Evolutionary conservation across 148 eudicot genomes (phyloP), one percentile per base, ranked within the genome.

Genomic region (Rhododendron molle): DNA sequence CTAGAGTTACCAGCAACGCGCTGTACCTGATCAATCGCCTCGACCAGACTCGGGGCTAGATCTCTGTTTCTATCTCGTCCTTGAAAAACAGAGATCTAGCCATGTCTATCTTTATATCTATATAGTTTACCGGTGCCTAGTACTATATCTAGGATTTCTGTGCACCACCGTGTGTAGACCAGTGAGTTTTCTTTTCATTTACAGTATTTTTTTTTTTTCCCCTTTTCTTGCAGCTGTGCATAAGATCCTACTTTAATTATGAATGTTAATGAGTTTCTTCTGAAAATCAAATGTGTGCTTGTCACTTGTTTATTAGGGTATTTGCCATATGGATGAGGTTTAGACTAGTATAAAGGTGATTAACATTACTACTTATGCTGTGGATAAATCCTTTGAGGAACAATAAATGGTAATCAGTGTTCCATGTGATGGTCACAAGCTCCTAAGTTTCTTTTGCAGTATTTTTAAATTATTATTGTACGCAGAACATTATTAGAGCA

Each of bases 1-100:
- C 92, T 0, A 92, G 85, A 87, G 89, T 93, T 65, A 93, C 96
- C 26, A 92, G 96, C 49, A 92, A 93, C 81, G 96, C 96, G 0
- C 92, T 93, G 34, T 92, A 93, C 80, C 85, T 93, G 18, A 90
- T 93, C 79, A 92, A 87, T 72, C 91, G 88, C 4, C 82, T 93
- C 14, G 93, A 91, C 52, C 83, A 91, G 43, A 14, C 40, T 38
- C 82, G 82, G 15, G 78, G 71, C 32, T 67, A 28, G 44, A 60
- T 60, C 26, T 2, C 73, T 43, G 43, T 32, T 34, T 72, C 77
- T 32, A 71, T 71, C 38, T 65, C 11, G 32, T 65, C 72, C 72
- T 62, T 18, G 62, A 60, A 7, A 40, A 40, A 40, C 44, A 40
- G 44, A 40, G 44, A 40, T 40, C 44, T 40, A 40, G 26, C 26